These are phyloP conservation scores for Sorghum bicolor DNA, from an alignment of 176 grass and related monocot genomes.

Conservation along the genomic window Sorghum_bicolor_NCBIv3 NC_012879.2:11830001-11830500, in stretches of 20 bases:
- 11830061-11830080: conserved; percentile 25
- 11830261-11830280: conserved; percentile 44
- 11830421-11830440: conserved; percentile 62
- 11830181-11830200: conserved; percentile 33
- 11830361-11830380: conserved; percentile 26
- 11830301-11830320: conserved; percentile 40
- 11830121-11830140: conserved; percentile 45
- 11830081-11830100: neutral
- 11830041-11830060: conserved; percentile 1
- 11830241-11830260: conserved; percentile 26
- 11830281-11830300: conserved; percentile 4
- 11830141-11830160: conserved; percentile 42
- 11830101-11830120: conserved; percentile 39
- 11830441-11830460: conserved; percentile 29
- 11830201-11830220: conserved; percentile 12
- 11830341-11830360: conserved; percentile 34
- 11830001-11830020: conserved; percentile 32
- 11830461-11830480: neutral
- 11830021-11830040: neutral
- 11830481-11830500: conserved; percentile 39
- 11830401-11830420: conserved; percentile 25
- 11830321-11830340: conserved; percentile 39
- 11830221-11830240: accelerated
- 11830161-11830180: conserved; percentile 32
- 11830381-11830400: accelerated